Conservation (phyloP, 139 green algal genomes). For the Micractinium sp. region DNA sequence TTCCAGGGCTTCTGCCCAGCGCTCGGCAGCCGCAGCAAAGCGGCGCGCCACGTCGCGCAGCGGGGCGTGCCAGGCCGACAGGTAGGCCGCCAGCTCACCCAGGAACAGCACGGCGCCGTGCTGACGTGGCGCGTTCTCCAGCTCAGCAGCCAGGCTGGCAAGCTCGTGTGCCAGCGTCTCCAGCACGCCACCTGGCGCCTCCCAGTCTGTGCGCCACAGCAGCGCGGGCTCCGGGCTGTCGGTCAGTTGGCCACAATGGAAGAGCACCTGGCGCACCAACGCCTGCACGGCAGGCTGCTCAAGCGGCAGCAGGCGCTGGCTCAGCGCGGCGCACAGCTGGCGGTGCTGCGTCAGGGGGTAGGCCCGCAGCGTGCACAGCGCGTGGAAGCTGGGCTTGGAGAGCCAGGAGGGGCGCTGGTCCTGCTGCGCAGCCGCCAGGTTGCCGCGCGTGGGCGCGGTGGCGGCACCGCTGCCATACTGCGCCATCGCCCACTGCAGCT, state of each 20-base stretch:
- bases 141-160: constrained; percentile 40
- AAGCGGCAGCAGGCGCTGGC: constrained; percentile 40
- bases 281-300: constrained; percentile 40
- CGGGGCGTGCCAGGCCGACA: constrained; percentile 28
- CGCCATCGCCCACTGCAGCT: constrained; percentile 52
- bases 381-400: constrained; percentile 42
- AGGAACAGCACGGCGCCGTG: constrained; percentile 54
- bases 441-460: constrained; percentile 45
- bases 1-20: constrained; percentile 51
- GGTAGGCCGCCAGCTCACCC: constrained; percentile 54
- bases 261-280: constrained; percentile 51
- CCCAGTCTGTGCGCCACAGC: constrained; percentile 43
- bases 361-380: constrained; percentile 33
- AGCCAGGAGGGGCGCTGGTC: constrained; percentile 40
- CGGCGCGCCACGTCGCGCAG: constrained; percentile 28
- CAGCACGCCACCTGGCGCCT: constrained; percentile 7
- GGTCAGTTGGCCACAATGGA: constrained; percentile 44
- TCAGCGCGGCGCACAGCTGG: constrained; percentile 36
- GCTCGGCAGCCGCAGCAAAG: constrained; percentile 52
- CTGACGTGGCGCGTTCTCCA: constrained; percentile 38
- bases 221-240: background rate
- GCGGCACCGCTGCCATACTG: constrained; percentile 6
- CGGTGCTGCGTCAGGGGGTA: constrained; percentile 38
- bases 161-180: constrained; percentile 33
- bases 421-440: constrained; percentile 43